Evolutionary conservation across 2,329 filamentous ascomycete species (phyloP), one percentile per base, ranked within the genome.

Genomic region (Pseudogymnoascus verrucosus): DNA sequence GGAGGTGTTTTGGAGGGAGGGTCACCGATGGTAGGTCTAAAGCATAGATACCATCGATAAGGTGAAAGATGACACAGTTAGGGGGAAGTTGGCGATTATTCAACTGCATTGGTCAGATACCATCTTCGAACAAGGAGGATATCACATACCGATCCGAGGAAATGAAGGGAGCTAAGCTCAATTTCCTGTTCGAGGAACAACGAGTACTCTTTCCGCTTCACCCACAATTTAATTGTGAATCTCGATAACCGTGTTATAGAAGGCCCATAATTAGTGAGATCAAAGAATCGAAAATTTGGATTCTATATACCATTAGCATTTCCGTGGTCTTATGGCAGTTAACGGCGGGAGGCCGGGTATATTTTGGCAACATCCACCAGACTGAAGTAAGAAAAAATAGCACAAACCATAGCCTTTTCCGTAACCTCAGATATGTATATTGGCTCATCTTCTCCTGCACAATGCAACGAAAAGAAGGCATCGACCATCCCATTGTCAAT

Each of bases 351-450:
- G 14, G 14, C 21, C 36, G 34, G 37, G 11, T 40, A 28, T 39
- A 40, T 37, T 39, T 61, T 61, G 59, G n/a, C 14, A 40, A 1
- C 26, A 11, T 34, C 47, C 47, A 19, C 26, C 26, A 57, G 19
- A 28, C 44, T 28, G 11, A 28, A 37, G 57, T 19, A 60, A 34
- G 23, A 59, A 31, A 47, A 14, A 21, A 23, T 31, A 14, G n/a
- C 16, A 63, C 73, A 47, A 76, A 84, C 82, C 76, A 91, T 92
- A n/a, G 90, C 87, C 71, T 86, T 86, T 69, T 89, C 84, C 28
- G 87, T 84, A 21, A 89, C 80, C 76, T 98, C 93, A 71, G 92
- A 96, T 70, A 96, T 84, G 74, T 97, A 97, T n/a, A 97, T 78
- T 0, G 93, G 92, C 14, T 91, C 87, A 57, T 81, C 76, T 61